phyloP scores from a whole-genome alignment of 2,329 filamentous ascomycete genomes.

The Penicillium sclerotigenum region DNA sequence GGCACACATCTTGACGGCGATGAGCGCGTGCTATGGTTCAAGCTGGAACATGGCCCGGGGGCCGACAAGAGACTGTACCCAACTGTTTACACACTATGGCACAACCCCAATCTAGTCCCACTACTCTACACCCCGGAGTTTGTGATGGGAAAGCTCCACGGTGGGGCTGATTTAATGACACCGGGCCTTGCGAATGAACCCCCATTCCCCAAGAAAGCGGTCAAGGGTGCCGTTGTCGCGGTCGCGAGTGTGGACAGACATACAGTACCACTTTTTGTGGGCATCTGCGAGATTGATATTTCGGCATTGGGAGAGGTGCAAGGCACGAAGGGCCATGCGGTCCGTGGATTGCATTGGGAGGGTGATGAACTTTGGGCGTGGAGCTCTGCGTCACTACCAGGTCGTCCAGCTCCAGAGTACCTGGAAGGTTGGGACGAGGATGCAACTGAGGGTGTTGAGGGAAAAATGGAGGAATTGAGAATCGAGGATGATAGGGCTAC shows the following conservation, averaged over 20 bases:
- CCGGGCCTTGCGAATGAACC: slow-evolving; percentile 63
- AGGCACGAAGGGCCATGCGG: slow-evolving; percentile 62
- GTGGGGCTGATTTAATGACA: slow-evolving; percentile 67
- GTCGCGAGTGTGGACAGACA: slow-evolving; percentile 59
- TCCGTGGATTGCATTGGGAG: slow-evolving; percentile 64
- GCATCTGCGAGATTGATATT: slow-evolving; percentile 63
- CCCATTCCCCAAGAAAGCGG: slow-evolving; percentile 59
- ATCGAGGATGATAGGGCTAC: slow-evolving; percentile 31
- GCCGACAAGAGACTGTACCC: slow-evolving; percentile 44
- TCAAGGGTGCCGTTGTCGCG: slow-evolving; percentile 60
- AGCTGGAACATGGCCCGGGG: slow-evolving; percentile 53
- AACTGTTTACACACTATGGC: slow-evolving; percentile 65
- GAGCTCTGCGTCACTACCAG: slow-evolving; percentile 54
- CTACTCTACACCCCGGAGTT: slow-evolving; percentile 60
- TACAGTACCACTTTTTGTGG: slow-evolving; percentile 62
- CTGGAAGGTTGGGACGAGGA: slow-evolving; percentile 51
- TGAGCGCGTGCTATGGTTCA: slow-evolving; percentile 63
- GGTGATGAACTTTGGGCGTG: slow-evolving; percentile 68
- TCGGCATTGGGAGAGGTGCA: slow-evolving; percentile 53
- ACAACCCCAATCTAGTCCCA: slow-evolving; percentile 58
- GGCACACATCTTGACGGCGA: slow-evolving; percentile 57
- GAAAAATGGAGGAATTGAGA: slow-evolving; percentile 42
- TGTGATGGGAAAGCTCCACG: slow-evolving; percentile 60
- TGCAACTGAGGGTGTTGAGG: slow-evolving; percentile 35
- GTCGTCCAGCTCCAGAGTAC: slow-evolving; percentile 51